Conservation (phyloP, 805 yeast genomes). For the Candida koratica region DNA sequence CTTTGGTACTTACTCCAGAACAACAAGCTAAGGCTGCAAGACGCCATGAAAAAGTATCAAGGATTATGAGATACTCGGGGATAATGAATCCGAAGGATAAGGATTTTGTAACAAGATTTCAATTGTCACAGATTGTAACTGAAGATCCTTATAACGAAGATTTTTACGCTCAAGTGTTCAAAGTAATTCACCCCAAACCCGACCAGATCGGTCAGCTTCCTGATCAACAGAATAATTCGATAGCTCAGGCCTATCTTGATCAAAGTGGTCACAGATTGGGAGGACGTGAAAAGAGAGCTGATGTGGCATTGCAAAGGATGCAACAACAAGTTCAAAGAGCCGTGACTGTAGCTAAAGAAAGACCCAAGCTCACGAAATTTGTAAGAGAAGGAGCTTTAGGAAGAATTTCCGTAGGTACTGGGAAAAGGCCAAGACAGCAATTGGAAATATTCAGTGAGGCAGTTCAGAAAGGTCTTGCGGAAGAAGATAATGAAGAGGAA, state of each 20-base stretch:
- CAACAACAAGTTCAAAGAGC: conserved; percentile 97
- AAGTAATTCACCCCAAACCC: conserved; percentile 51
- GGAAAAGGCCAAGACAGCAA: conserved; percentile 85
- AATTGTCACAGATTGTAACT: conserved; percentile 90
- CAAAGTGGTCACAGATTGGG: conserved; percentile 89
- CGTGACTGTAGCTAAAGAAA: conserved; percentile 89
- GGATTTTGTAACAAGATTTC: conserved; percentile 91
- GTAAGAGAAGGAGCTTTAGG: conserved; percentile 87
- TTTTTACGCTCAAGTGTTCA: conserved; percentile 90
- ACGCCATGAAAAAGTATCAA: conserved; percentile 71
- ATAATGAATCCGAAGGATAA: conserved; percentile 97
- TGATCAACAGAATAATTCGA: conserved; percentile 64
- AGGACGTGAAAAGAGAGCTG: conserved; percentile 79
- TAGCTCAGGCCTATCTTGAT: conserved; percentile 88
- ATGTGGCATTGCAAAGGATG: conserved; percentile 92
- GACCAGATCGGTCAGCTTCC: conserved; percentile 45
- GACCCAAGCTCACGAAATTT: conserved; percentile 63
- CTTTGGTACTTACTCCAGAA: conserved; percentile 55
- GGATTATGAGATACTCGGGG: conserved; percentile 80
- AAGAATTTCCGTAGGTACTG: conserved; percentile 70
- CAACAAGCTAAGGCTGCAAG: conserved; percentile 63
- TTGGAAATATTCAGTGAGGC: conserved; percentile 59
- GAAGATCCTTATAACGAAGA: conserved; percentile 98
- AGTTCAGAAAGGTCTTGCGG: conserved; percentile 43
- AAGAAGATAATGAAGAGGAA: conserved; percentile 25